A percentile compares a stretch with the other conserved stretches of the same genome.
Conservation (phyloP, 179 eudicot species). For the Silene vulgaris region DNA sequence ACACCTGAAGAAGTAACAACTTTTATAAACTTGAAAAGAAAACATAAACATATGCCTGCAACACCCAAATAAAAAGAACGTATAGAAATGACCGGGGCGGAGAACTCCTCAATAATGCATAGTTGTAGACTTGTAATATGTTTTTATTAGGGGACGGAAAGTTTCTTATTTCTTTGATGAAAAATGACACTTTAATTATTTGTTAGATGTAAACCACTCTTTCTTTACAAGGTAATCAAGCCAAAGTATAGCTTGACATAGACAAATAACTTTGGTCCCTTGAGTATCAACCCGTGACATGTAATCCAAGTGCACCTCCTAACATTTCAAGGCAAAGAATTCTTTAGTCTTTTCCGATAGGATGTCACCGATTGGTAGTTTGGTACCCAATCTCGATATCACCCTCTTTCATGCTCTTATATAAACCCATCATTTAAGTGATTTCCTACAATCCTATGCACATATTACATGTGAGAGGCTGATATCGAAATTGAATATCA, state of each 20-base stretch:
- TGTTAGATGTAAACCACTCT: slow-evolving; percentile 8
- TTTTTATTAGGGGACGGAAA: neutral
- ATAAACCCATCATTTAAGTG: neutral
- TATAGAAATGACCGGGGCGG: too few species aligned
- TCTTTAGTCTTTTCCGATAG: slow-evolving; percentile 7
- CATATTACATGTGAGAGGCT: too few species aligned
- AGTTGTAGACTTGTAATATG: neutral
- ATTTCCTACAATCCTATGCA: too few species aligned
- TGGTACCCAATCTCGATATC: too few species aligned
- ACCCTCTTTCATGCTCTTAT: too few species aligned
- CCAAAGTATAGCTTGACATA: slow-evolving; percentile 31
- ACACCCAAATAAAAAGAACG: too few species aligned
- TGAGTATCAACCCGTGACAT: slow-evolving; percentile 29
- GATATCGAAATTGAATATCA: too few species aligned
- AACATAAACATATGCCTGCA: too few species aligned
- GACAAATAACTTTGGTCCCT: slow-evolving; percentile 27
- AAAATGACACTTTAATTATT: neutral
- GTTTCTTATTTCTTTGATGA: neutral
- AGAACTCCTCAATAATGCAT: neutral
- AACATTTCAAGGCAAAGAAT: slow-evolving; percentile 28
- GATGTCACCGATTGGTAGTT: too few species aligned
- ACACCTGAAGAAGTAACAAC: too few species aligned
- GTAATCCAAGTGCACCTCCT: slow-evolving; percentile 11
- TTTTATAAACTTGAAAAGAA: too few species aligned
- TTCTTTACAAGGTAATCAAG: slow-evolving; percentile 20